Conservation (phyloP, 148 eudicot species). For the Camellia lanceoleosa region DNA sequence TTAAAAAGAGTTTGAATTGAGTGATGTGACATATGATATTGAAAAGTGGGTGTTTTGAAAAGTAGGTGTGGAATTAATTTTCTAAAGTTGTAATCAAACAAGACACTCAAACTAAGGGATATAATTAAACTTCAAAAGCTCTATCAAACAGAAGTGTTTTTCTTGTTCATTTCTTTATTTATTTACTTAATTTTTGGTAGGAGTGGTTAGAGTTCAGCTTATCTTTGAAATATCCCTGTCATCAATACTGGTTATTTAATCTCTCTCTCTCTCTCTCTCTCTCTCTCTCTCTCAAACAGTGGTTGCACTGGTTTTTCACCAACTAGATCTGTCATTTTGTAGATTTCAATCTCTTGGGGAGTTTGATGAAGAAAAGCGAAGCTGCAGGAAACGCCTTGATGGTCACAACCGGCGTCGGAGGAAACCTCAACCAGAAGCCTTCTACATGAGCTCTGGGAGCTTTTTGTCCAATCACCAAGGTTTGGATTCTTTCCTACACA, state of each 20-base stretch:
- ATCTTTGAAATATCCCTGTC: not conserved
- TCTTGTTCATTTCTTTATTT: no score
- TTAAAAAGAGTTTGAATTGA: no score
- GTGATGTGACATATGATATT: no score
- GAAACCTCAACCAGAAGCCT: slow-evolving; percentile 41
- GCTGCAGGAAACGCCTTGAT: slow-evolving; percentile 58
- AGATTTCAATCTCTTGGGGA: slow-evolving; percentile 54
- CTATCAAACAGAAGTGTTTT: no score
- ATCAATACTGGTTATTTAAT: not conserved
- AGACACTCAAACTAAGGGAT: no score
- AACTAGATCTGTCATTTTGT: slow-evolving; percentile 6
- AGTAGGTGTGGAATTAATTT: no score
- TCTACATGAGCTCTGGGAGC: slow-evolving; percentile 26
- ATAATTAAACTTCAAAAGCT: no score
- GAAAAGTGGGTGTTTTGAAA: no score
- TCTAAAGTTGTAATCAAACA: no score
- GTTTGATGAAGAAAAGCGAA: slow-evolving; percentile 53
- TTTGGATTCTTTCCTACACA: not conserved
- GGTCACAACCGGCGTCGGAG: slow-evolving; percentile 59
- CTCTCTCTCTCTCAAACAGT: no score
- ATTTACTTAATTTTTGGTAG: no score
- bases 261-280: not conserved
- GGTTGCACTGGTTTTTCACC: not conserved
- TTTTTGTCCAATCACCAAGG: slow-evolving; percentile 30
- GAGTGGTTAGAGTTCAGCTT: no score